Conservation (phyloP, 2,329 filamentous ascomycete genomes). For the Leptodontidium sp. region DNA sequence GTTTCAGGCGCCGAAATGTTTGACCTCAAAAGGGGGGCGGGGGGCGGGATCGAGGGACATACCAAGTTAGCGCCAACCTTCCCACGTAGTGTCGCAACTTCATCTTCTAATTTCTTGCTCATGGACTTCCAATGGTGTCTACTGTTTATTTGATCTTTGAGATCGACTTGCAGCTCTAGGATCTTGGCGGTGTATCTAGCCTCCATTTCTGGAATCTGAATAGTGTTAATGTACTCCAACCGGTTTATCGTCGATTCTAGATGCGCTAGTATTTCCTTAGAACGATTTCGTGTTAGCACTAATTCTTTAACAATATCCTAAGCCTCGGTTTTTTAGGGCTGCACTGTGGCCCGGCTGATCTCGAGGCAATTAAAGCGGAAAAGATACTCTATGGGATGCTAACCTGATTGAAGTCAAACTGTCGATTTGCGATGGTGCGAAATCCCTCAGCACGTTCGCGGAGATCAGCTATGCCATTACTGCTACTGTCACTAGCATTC, state of each 20-base stretch:
- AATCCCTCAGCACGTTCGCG: conserved; percentile 2
- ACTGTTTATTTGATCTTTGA: conserved; percentile 6
- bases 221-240: not conserved
- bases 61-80: too few relatives aligned
- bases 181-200: not conserved
- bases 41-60: too few relatives aligned
- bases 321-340: not conserved
- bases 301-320: too few relatives aligned
- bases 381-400: not conserved
- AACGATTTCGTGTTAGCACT: too few relatives aligned
- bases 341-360: not conserved
- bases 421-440: not conserved
- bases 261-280: not conserved
- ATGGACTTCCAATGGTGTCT: not conserved
- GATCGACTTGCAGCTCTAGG: conserved; percentile 4
- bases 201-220: conserved; percentile 9
- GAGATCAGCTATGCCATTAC: not conserved
- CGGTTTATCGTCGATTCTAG: not conserved
- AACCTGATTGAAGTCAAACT: not conserved
- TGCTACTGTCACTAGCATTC: not conserved
- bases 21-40: too few relatives aligned
- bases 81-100: not conserved
- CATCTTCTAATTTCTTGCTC: not conserved
- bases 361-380: not conserved
- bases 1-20: too few relatives aligned